These are phyloP conservation scores for Ramularia collo-cygni DNA, from an alignment of 2,329 filamentous ascomycete species.

Conservation along the genomic window DNA sequence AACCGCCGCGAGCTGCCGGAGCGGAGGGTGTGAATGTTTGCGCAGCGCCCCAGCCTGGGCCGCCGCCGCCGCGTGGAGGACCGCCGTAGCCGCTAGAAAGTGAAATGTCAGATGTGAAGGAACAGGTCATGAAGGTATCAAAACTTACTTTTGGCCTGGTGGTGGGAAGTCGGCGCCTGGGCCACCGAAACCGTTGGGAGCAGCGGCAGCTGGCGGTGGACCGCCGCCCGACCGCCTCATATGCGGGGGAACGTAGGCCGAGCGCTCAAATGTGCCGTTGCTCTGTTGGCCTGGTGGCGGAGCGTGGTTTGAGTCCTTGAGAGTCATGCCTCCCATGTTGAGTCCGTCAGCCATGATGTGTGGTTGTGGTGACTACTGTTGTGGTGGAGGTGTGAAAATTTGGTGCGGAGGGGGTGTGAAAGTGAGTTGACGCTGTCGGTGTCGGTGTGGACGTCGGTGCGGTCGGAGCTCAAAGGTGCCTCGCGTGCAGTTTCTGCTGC, in stretches of 20 bases:
- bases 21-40: conserved; percentile 49
- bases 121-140: neutral
- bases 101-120: conserved; percentile 18
- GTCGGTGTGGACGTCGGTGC: conserved; percentile 1
- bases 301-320: conserved; percentile 60
- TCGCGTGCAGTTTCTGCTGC: conserved; percentile 1
- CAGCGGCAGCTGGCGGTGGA: conserved; percentile 39
- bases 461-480: neutral
- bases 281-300: conserved; percentile 29
- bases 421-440: conserved; percentile 25
- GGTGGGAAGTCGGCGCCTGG: conserved; percentile 47
- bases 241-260: conserved; percentile 79
- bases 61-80: conserved; percentile 24
- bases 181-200: conserved; percentile 32
- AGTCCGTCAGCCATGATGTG: conserved; percentile 68
- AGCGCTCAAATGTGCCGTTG: conserved; percentile 48
- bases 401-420: conserved; percentile 3
- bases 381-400: conserved; percentile 8
- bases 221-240: conserved; percentile 50
- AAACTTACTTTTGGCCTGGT: conserved; percentile 26
- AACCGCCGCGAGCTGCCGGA: conserved; percentile 36
- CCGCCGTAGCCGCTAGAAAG: conserved; percentile 44
- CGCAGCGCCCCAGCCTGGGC: conserved; percentile 45
- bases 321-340: conserved; percentile 69
- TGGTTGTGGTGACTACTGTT: conserved; percentile 6